These are phyloP conservation scores for Rhizomucor pusillus DNA, from an alignment of 371 early-diverging fungal genomes.

Conservation along the genomic window DNA sequence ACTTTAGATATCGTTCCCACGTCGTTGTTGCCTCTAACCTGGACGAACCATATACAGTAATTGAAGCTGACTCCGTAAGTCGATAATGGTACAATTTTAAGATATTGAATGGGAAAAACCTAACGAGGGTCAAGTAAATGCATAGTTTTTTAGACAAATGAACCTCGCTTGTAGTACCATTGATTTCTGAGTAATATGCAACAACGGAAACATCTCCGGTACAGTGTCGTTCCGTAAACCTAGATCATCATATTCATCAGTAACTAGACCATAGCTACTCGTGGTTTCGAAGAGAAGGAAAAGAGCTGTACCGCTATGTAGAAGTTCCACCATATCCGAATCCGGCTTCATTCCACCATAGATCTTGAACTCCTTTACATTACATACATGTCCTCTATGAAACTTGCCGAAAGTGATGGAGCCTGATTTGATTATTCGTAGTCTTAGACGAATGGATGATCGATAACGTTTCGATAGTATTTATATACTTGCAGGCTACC, in stretches of 20 bases:
- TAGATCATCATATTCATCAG: conserved; percentile 21
- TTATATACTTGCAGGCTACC: conserved; percentile 63
- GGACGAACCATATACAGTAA: conserved; percentile 94
- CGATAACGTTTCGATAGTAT: no score
- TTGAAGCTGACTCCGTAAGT: conserved; percentile 94
- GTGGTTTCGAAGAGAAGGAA: no score
- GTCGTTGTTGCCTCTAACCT: conserved; percentile 77
- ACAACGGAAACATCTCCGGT: conserved; percentile 84
- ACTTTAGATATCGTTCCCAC: conserved; percentile 18
- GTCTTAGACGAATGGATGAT: no score
- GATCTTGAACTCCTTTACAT: conserved; percentile 95
- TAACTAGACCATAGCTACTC: no score
- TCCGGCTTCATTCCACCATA: conserved; percentile 80
- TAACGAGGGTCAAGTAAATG: conserved; percentile 14
- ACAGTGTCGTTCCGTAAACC: conserved; percentile 88
- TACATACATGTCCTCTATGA: conserved; percentile 94
- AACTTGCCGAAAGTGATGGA: conserved; percentile 95
- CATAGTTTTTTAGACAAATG: no score
- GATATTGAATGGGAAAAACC: conserved; percentile 82
- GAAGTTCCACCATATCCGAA: conserved; percentile 75
- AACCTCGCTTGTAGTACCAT: background rate
- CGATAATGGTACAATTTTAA: conserved; percentile 91
- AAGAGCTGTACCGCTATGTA: conserved; percentile 75
- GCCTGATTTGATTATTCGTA: conserved; percentile 37
- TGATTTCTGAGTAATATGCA: conserved; percentile 10